These are phyloP conservation scores for Cryptosporidium ubiquitum DNA, from an alignment of 169 alveolate species.

Conservation along the genomic window DNA sequence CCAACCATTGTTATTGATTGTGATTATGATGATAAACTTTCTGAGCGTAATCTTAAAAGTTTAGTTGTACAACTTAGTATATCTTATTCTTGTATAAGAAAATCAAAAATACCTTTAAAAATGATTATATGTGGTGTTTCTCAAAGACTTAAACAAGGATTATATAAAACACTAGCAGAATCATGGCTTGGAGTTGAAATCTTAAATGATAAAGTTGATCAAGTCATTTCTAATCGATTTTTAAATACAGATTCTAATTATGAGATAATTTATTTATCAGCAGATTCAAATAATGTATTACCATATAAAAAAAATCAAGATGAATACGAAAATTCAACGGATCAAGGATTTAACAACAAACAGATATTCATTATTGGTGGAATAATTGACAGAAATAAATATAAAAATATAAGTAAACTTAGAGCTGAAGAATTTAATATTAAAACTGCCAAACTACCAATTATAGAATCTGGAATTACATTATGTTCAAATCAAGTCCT, in stretches of 20 bases:
- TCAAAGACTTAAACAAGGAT: conserved; percentile 46
- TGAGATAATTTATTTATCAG: conserved; percentile 71
- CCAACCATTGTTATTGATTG: conserved; percentile 60
- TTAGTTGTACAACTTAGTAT: conserved; percentile 53
- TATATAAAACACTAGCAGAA: conserved; percentile 33
- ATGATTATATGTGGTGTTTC: conserved; percentile 62
- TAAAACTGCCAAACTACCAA: conserved; percentile 76
- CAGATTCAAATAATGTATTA: conserved; percentile 77
- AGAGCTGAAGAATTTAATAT: conserved; percentile 74
- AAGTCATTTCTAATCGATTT: background rate
- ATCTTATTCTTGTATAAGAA: conserved; percentile 61
- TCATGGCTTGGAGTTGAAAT: conserved; percentile 68
- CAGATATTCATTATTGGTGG: conserved; percentile 77
- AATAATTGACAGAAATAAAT: conserved; percentile 76
- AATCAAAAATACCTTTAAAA: conserved; percentile 27
- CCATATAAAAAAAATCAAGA: background rate
- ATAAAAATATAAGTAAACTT: conserved; percentile 66
- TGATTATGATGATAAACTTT: conserved; percentile 52
- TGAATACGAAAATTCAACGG: background rate
- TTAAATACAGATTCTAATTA: background rate
- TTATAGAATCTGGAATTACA: conserved; percentile 62
- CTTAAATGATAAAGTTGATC: background rate
- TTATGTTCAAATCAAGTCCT: conserved; percentile 40
- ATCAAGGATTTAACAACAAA: conserved; percentile 46
- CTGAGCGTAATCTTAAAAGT: conserved; percentile 59